Base-by-base conservation (phyloP, 2,329 filamentous ascomycete genomes). In the Passalora sequoiae region DNA sequence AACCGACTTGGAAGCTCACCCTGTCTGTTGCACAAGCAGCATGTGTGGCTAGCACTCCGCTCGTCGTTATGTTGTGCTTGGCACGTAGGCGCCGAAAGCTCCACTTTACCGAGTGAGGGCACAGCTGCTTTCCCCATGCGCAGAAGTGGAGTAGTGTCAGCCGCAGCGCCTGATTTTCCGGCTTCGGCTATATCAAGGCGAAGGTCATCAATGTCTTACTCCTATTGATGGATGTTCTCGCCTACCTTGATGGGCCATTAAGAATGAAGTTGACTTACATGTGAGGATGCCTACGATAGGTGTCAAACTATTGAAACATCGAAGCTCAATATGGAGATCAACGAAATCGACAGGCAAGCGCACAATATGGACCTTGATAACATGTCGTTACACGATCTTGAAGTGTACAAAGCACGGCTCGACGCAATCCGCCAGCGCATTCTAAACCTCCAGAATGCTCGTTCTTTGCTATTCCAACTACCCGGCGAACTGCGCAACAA, bases 401-500 rank as follows among this genome's bases (percentile, higher is more conserved):
- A 55, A 38, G 20, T 9, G 3, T 43, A 49, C 25, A 55, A 51
- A 40, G 17, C 7, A 6, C 41, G 45, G 19, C 38, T 55, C 13
- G 50, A 53, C 1, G 29, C 20, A 5, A 9, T 50, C 6, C 50
- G 50, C 8, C 42, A 49, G 27, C 53, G 43, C n/a, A 51, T 53
- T 16, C 7, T 55, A 1, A 24, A 44, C 3, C 33, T 55, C 1
- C 50, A 53, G 32, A 55, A 55, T 16, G 38, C 50, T 13, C 35
- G 42, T 28, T 53, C 53, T 16, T 15, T 21, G 4, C 35, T 55
- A 8, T 46, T 53, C 35, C 44, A 37, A 8, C 25, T 55, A 1
- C 50, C 53, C 4, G 41, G 33, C 1, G 50, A 55, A 19, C 25
- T 55, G 8, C 37, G 53, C 4, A 51, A 53, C 17, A 40, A 32